phyloP scores from a whole-genome alignment of 495 filamentous ascomycete genomes.

The Lindgomyces ingoldianus region DNA sequence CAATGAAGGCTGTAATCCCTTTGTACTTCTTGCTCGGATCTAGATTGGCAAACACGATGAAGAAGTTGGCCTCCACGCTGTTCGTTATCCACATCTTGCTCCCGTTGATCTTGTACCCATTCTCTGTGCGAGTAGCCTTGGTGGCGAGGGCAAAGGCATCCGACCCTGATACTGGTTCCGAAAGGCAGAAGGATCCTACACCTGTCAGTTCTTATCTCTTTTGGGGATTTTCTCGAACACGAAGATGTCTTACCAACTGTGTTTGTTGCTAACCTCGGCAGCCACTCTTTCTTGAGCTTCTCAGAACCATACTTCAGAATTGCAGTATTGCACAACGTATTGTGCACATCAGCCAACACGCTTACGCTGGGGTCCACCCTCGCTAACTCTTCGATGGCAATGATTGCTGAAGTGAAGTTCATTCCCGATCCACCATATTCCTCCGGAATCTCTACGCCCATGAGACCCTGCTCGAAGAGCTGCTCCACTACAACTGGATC shows the following conservation, averaged over 20 bases:
- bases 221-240: background rate
- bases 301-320: constrained; percentile 81
- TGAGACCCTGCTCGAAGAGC: constrained; percentile 94
- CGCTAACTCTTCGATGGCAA: constrained; percentile 95
- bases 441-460: constrained; percentile 97
- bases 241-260: constrained; percentile 62
- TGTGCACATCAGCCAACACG: constrained; percentile 93
- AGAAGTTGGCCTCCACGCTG: constrained; percentile 87
- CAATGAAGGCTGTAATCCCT: constrained; percentile 93
- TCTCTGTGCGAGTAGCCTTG: constrained; percentile 72
- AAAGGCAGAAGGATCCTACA: constrained; percentile 88
- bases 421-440: constrained; percentile 95
- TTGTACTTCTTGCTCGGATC: constrained; percentile 86
- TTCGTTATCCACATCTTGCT: constrained; percentile 99
- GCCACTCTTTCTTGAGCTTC: constrained; percentile 75
- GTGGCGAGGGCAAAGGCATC: constrained; percentile 96
- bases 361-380: constrained; percentile 92
- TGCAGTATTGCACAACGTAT: constrained; percentile 94
- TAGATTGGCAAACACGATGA: constrained; percentile 97
- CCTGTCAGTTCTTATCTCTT: background rate
- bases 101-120: constrained; percentile 83
- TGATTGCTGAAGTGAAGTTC: constrained; percentile 96
- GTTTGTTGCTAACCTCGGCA: constrained; percentile 83
- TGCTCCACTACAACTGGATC: constrained; percentile 84
- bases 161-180: constrained; percentile 88